Evolutionary conservation across 2,329 filamentous ascomycete species (phyloP).

Genomic region (Aspergillus sp.): DNA sequence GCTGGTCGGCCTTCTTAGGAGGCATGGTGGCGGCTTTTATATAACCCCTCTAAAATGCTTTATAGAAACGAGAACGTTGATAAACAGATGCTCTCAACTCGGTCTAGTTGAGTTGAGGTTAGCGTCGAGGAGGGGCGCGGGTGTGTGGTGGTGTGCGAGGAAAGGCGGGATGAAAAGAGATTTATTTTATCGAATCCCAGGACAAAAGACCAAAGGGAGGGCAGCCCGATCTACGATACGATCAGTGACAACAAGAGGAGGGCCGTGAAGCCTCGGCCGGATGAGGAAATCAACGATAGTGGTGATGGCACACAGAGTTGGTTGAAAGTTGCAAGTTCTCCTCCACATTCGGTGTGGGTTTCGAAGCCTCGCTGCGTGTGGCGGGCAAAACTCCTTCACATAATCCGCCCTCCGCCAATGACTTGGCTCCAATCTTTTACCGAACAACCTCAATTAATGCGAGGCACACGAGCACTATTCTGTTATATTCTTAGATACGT

Average conservation of each 20-base stretch:
- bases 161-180: conserved; percentile 2
- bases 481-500: neutral
- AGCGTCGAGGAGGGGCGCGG: conserved; percentile 9
- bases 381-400: conserved; percentile 10
- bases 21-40: conserved; percentile 42
- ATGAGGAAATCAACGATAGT: conserved; percentile 8
- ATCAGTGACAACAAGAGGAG: neutral
- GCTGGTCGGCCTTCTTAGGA: conserved; percentile 47
- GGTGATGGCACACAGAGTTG: conserved; percentile 4
- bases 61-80: conserved; percentile 11
- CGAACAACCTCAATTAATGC: neutral
- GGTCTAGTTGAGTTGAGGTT: conserved; percentile 5
- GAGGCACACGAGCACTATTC: neutral
- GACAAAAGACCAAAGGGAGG: neutral
- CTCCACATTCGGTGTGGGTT: conserved; percentile 35
- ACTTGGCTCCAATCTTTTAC: neutral
- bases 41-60: neutral
- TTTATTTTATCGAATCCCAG: neutral
- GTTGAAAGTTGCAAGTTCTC: conserved; percentile 18
- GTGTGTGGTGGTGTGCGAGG: neutral
- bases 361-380: conserved; percentile 5
- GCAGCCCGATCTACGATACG: neutral
- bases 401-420: conserved; percentile 11
- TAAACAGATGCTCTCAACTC: neutral
- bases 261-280: conserved; percentile 5